Evolutionary conservation across 768 basidiomycete genomes (phyloP).

Genomic region (Chalciporus sphaerocephalus): DNA sequence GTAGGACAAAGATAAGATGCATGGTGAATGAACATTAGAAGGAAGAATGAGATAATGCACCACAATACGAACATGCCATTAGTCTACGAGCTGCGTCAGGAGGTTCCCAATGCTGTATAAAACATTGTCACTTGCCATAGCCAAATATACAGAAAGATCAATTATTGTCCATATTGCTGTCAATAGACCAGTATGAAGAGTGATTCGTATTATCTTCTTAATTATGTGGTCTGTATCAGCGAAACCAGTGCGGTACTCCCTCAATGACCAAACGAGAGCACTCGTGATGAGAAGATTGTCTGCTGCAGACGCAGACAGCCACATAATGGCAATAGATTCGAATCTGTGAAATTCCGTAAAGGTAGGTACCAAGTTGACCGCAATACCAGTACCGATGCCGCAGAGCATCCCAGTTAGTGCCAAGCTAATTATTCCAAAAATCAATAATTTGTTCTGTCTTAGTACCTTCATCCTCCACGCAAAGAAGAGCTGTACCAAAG

Average conservation of each 20-base stretch:
- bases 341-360: constrained; percentile 31
- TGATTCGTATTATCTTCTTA: constrained; percentile 36
- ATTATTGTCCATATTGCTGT: constrained; percentile 36
- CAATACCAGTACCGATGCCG: constrained; percentile 31
- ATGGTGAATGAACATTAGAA: constrained; percentile 7
- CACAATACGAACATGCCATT: constrained; percentile 15
- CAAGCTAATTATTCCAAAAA: constrained; percentile 10
- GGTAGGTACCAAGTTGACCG: constrained; percentile 23
- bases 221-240: constrained; percentile 36
- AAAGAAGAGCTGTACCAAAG: constrained; percentile 28
- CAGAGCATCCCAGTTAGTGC: constrained; percentile 19
- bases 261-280: constrained; percentile 38
- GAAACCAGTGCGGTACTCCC: constrained; percentile 34
- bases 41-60: background rate
- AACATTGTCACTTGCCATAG: constrained; percentile 10
- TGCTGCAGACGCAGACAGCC: constrained; percentile 43
- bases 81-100: constrained; percentile 17
- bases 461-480: constrained; percentile 27
- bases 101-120: background rate
- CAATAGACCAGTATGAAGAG: constrained; percentile 37
- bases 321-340: constrained; percentile 31
- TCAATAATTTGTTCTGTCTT: constrained; percentile 7
- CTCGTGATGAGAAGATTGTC: constrained; percentile 47
- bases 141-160: constrained; percentile 30
- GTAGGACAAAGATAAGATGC: constrained; percentile 30